A percentile compares a stretch with the other conserved stretches of the same genome.
Evolutionary conservation across 2,329 filamentous ascomycete species (phyloP).

Genomic region (Xylariaceae sp.): DNA sequence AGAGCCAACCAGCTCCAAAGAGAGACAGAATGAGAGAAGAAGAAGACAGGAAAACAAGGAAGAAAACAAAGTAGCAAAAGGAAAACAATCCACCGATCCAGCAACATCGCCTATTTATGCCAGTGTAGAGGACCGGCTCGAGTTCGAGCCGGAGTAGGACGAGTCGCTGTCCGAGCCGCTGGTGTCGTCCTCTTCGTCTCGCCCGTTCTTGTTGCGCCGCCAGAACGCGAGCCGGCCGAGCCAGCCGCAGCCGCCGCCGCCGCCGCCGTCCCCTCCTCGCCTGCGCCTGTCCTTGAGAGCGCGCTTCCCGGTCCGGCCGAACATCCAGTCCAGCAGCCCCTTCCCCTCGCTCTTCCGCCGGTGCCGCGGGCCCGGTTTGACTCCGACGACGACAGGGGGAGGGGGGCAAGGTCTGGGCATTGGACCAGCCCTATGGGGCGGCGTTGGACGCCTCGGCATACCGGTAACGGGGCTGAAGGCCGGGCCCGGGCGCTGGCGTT

Average conservation of each 20-base stretch:
- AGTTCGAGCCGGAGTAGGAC: constrained; percentile 4
- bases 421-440: not conserved
- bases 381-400: not conserved
- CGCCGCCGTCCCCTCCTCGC: not conserved
- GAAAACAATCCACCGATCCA: no score
- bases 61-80: no score
- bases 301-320: not conserved
- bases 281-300: no score
- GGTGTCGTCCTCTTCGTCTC: no score
- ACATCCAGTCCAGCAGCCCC: not conserved
- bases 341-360: not conserved
- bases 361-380: no score
- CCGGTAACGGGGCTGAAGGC: not conserved
- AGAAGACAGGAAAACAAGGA: no score
- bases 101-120: no score
- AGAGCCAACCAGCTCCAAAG: no score
- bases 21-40: no score
- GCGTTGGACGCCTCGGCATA: not conserved
- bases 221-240: constrained; percentile 17
- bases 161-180: constrained; percentile 5
- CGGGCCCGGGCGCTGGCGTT: not conserved
- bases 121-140: no score
- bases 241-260: constrained; percentile 5
- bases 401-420: not conserved
- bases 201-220: constrained; percentile 2